Conservation (phyloP, 192 early-diverging fungal genomes). For the Podila epicladia region DNA sequence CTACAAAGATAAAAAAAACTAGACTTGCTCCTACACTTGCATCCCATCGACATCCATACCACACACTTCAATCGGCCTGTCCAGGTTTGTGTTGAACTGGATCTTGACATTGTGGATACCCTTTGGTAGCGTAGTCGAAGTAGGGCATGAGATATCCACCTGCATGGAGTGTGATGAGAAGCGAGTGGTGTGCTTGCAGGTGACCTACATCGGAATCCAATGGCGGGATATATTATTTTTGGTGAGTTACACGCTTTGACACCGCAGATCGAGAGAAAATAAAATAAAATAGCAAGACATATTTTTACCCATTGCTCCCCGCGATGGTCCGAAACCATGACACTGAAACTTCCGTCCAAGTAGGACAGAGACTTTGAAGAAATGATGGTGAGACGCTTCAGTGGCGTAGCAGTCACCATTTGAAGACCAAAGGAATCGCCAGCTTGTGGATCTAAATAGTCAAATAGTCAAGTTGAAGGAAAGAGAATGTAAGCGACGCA, state of each 20-base stretch:
- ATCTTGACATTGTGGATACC: slow-evolving; percentile 20
- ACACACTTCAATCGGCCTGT: not conserved
- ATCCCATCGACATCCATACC: not conserved
- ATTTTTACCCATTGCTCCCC: slow-evolving; percentile 12
- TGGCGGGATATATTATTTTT: not conserved
- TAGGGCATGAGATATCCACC: slow-evolving; percentile 19
- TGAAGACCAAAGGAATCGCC: slow-evolving; percentile 64
- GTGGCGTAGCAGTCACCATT: slow-evolving; percentile 44
- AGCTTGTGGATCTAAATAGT: slow-evolving; percentile 45
- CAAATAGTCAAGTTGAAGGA: not conserved
- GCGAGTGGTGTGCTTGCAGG: slow-evolving; percentile 16
- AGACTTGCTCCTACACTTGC: not conserved
- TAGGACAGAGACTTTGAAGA: slow-evolving; percentile 26
- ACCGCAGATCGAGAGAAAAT: not conserved
- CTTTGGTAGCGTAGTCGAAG: slow-evolving; percentile 7
- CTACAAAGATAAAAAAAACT: not conserved
- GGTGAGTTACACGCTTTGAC: not conserved
- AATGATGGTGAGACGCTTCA: slow-evolving; percentile 21
- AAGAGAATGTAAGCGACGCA: too few species aligned
- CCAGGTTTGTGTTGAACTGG: slow-evolving; percentile 5
- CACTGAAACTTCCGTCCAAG: slow-evolving; percentile 22
- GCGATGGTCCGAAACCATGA: slow-evolving; percentile 8
- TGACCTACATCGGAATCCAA: slow-evolving; percentile 1
- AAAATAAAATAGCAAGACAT: not conserved
- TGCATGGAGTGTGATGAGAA: slow-evolving; percentile 18